Evolutionary conservation across 2,329 filamentous ascomycete species (phyloP).

Genomic region (Hymenoscyphus fraxineus): DNA sequence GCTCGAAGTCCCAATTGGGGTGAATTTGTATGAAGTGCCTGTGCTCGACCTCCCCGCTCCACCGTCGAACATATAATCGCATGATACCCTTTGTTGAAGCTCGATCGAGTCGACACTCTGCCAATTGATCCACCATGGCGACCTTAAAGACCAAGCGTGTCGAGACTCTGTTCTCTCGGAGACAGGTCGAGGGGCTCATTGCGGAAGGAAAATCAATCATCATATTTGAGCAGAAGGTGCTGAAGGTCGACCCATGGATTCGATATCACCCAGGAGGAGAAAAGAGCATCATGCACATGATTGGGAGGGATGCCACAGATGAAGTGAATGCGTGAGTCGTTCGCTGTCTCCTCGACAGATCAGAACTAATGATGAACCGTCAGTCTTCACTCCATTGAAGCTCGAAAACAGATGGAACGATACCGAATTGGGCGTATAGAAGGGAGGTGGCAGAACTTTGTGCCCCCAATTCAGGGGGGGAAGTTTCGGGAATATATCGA

Average conservation of each 20-base stretch:
- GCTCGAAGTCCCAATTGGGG: not conserved
- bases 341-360: slow-evolving; percentile 22
- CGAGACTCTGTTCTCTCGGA: slow-evolving; percentile 48
- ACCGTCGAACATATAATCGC: not conserved
- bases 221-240: slow-evolving; percentile 74
- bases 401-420: slow-evolving; percentile 68
- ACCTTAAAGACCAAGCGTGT: slow-evolving; percentile 14
- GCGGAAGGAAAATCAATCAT: slow-evolving; percentile 76
- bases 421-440: slow-evolving; percentile 83
- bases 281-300: slow-evolving; percentile 88
- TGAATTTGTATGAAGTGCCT: not conserved
- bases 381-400: slow-evolving; percentile 78
- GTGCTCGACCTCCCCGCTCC: not conserved
- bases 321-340: slow-evolving; percentile 77
- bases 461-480: slow-evolving; percentile 89
- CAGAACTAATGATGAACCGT: slow-evolving; percentile 8
- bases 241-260: slow-evolving; percentile 87
- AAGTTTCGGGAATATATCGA: slow-evolving; percentile 58
- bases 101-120: not conserved
- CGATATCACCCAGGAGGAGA: slow-evolving; percentile 89
- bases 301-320: slow-evolving; percentile 89
- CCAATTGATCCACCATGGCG: slow-evolving; percentile 12
- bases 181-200: slow-evolving; percentile 76
- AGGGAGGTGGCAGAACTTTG: slow-evolving; percentile 80
- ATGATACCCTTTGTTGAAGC: not conserved